These are phyloP conservation scores for Prunus yedoensis DNA, from an alignment of 331 rosid species.

Conservation along the genomic window DNA sequence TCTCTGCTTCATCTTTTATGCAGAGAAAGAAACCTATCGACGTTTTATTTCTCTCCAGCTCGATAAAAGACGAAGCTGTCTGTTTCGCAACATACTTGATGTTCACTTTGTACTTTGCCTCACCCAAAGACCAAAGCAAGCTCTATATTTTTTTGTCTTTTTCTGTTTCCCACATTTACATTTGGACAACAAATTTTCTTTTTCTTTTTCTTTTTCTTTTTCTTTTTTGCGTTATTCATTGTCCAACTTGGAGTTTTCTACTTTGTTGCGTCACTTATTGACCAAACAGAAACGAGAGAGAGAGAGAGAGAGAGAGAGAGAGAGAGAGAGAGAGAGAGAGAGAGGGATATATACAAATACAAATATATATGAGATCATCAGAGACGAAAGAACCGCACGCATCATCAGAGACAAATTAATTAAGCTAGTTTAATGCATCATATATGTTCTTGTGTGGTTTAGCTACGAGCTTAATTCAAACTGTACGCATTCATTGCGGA, in stretches of 20 bases:
- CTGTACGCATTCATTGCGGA: neutral
- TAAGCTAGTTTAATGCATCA: neutral
- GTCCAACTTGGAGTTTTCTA: neutral
- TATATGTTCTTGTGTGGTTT: neutral
- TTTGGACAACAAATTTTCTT: no score
- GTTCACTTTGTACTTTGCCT: no score
- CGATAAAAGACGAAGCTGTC: constrained; percentile 5
- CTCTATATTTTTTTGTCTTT: no score
- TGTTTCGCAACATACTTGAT: no score
- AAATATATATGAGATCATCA: neutral
- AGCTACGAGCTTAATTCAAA: no score
- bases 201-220: no score
- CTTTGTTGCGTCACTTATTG: constrained; percentile 13
- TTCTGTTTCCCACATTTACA: no score
- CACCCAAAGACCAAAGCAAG: no score
- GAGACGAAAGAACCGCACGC: neutral
- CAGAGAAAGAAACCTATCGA: constrained; percentile 1
- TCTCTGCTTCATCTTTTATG: neutral
- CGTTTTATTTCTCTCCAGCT: neutral
- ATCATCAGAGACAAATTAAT: neutral
- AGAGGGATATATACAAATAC: neutral
- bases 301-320: no score
- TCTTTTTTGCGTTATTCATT: no score
- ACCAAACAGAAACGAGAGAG: neutral
- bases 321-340: no score